These are phyloP conservation scores for Letharia lupina DNA, from an alignment of 495 filamentous ascomycete species.

Conservation along the genomic window DNA sequence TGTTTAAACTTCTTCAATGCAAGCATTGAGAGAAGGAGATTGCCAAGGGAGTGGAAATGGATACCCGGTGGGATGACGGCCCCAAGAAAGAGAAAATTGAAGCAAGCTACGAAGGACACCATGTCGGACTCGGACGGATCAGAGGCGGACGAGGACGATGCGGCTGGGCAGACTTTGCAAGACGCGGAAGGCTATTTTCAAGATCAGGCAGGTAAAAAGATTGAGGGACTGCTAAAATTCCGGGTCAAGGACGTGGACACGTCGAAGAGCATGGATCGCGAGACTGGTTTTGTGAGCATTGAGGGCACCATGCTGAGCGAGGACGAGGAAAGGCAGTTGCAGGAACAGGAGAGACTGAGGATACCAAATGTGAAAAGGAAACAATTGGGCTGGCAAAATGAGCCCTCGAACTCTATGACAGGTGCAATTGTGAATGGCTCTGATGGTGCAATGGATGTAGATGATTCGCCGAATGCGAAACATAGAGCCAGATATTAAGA, in stretches of 20 bases:
- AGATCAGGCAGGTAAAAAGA: conserved; percentile 51
- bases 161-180: conserved; percentile 32
- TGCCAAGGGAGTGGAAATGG: conserved; percentile 64
- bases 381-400: conserved; percentile 3
- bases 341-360: conserved; percentile 30
- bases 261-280: conserved; percentile 46
- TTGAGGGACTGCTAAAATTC: conserved; percentile 54
- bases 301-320: conserved; percentile 56
- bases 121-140: conserved; percentile 17
- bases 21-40: conserved; percentile 54
- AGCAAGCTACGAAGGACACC: conserved; percentile 9
- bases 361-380: conserved; percentile 6
- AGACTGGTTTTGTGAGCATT: conserved; percentile 56
- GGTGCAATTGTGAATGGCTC: conserved; percentile 15
- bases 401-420: conserved; percentile 5
- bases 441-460: conserved; percentile 16
- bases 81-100: conserved; percentile 34
- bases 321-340: conserved; percentile 38
- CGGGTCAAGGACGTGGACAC: conserved; percentile 56
- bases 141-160: conserved; percentile 22
- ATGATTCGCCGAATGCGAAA: conserved; percentile 7
- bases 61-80: conserved; percentile 27
- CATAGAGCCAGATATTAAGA: conserved; percentile 13
- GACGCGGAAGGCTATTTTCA: conserved; percentile 50
- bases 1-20: conserved; percentile 71